These are phyloP conservation scores for Verticillium nonalfalfae DNA, from an alignment of 2,329 filamentous ascomycete species.

Conservation along the genomic window DNA sequence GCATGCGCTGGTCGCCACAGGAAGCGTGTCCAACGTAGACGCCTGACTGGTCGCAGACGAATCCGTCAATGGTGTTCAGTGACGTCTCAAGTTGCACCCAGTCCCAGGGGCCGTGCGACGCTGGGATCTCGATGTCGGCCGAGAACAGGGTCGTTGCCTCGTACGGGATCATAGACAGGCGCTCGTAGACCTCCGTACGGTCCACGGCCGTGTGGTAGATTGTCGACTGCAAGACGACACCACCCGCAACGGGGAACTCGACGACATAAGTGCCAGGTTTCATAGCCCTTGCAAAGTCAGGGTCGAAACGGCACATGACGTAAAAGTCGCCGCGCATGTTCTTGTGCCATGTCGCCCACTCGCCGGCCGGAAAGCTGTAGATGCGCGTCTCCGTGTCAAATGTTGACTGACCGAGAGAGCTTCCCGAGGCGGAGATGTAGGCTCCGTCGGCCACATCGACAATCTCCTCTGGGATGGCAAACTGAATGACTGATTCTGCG, in stretches of 20 bases:
- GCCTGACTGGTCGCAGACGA: constrained; percentile 7
- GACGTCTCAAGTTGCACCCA: constrained; percentile 3
- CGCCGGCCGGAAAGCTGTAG: constrained; percentile 1
- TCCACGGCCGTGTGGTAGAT: constrained; percentile 6
- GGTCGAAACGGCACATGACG: constrained; percentile 9
- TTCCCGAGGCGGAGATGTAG: neutral
- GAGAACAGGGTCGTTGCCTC: constrained; percentile 4
- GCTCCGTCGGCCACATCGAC: constrained; percentile 2
- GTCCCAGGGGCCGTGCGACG: constrained; percentile 5
- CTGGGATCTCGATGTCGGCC: constrained; percentile 4
- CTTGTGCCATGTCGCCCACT: constrained; percentile 10
- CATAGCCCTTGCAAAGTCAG: constrained; percentile 3
- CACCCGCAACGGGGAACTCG: constrained; percentile 5
- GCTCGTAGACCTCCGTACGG: constrained; percentile 3
- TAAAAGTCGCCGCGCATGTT: constrained; percentile 9
- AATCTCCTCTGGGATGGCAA: constrained; percentile 6
- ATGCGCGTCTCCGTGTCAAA: constrained; percentile 3
- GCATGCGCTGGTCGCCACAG: constrained; percentile 4
- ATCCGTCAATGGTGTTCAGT: constrained; percentile 4
- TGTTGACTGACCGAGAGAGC: neutral
- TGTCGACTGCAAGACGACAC: neutral
- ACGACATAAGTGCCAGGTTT: constrained; percentile 7
- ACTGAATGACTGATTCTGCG: constrained; percentile 3
- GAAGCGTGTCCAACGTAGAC: constrained; percentile 3
- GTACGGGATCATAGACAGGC: neutral